Evolutionary conservation across 306 rosid genomes (phyloP).

Genomic region (Senna tora): DNA sequence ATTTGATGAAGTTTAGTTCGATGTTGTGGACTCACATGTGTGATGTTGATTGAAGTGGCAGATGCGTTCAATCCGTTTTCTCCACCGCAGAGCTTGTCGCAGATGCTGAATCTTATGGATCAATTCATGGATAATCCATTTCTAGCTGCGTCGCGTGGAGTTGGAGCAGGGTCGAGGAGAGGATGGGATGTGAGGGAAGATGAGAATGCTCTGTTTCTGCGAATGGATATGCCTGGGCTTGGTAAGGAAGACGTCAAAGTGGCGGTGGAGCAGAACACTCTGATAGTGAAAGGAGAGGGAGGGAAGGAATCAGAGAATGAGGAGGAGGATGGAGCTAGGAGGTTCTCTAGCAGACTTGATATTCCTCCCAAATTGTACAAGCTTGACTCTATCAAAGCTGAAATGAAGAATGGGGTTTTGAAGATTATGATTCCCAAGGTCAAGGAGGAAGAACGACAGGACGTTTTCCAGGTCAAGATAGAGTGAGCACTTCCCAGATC

Average conservation of each 20-base stretch:
- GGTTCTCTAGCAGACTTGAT: slow-evolving; percentile 62
- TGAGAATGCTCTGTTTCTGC: slow-evolving; percentile 49
- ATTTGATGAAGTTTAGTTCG: not conserved
- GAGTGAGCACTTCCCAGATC: not conserved
- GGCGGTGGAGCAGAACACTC: slow-evolving; percentile 67
- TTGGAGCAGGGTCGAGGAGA: slow-evolving; percentile 59
- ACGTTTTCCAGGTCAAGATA: slow-evolving; percentile 50
- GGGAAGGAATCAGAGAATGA: slow-evolving; percentile 44
- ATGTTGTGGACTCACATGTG: not conserved
- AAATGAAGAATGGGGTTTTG: slow-evolving; percentile 84
- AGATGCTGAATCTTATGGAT: slow-evolving; percentile 80
- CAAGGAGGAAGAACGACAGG: slow-evolving; percentile 60
- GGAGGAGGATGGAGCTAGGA: slow-evolving; percentile 44
- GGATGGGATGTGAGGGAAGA: slow-evolving; percentile 77
- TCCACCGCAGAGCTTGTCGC: slow-evolving; percentile 68
- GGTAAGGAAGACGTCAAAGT: slow-evolving; percentile 72
- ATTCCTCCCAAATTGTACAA: slow-evolving; percentile 57
- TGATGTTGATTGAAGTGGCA: not conserved
- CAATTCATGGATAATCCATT: slow-evolving; percentile 70
- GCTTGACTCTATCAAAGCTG: slow-evolving; percentile 67
- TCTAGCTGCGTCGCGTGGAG: slow-evolving; percentile 50
- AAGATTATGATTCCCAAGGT: slow-evolving; percentile 63
- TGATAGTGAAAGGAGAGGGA: slow-evolving; percentile 62
- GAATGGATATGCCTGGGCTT: slow-evolving; percentile 83
- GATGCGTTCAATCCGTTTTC: slow-evolving; percentile 78